Base-by-base conservation (phyloP, 331 rosid genomes). In the Acacia concinna region DNA sequence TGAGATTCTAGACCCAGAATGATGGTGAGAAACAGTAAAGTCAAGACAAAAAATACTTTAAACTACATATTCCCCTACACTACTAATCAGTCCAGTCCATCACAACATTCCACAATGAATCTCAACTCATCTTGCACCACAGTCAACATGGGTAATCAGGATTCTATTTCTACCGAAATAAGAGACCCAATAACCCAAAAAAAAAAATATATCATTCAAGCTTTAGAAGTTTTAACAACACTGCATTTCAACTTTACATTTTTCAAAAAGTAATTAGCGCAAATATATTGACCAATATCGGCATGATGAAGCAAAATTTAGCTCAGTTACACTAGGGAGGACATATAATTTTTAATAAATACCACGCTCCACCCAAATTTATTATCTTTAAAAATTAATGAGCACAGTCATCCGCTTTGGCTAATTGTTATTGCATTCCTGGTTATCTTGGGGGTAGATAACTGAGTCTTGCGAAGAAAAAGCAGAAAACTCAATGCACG, bases 401-500 rank as follows among this genome's bases (percentile, higher is more conserved):
- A 66, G 54, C 43, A 69, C 37, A 68, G 44, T 54, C 14, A 20
- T 56, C 70, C 66, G 10, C 46, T 75, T 63, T 84, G 35, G 41
- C 57, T 4, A 25, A 68, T 21, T 38, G 38, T 67, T 38, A 37
- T 38, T 3, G 51, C 1, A 4, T n/a, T 38, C 67, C 15, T 4
- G 35, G 67, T 60, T 28, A 60, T 59, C 3, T 25, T 13, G 15
- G 65, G 65, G 35, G 18, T 2, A 27, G 65, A 59, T 25, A 32
- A 34, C 12, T 6, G 4, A 65, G 71, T 34, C 71, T 10, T 34
- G 47, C 71, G 28, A 34, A 47, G 12, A 79, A 82, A 59, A 37
- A 34, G 27, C 62, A 43, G 23, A 3, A 56, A 79, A 59, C 31
- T 23, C 51, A 79, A 79, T 78, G 75, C 79, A 72, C 79, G 79